phyloP scores from a whole-genome alignment of 495 filamentous ascomycete species.

The Platismatia glauca region DNA sequence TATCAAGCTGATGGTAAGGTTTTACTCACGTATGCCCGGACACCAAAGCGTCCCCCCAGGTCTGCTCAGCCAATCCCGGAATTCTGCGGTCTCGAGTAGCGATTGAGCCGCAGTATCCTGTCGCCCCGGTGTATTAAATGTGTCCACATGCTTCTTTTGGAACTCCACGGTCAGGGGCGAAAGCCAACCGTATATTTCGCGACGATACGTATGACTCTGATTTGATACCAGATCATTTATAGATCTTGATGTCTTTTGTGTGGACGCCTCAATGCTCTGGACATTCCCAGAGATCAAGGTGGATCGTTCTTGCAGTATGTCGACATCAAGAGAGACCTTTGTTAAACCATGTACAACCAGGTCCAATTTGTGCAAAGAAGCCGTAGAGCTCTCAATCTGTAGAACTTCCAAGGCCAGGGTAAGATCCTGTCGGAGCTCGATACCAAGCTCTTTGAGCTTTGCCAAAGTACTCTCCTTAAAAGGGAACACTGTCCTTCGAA shows the following conservation, averaged over 20 bases:
- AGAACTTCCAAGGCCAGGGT: background rate
- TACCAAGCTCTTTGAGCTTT: background rate
- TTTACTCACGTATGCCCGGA: background rate
- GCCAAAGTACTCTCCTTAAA: background rate
- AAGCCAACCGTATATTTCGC: background rate
- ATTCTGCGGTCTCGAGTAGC: background rate
- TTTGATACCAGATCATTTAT: background rate
- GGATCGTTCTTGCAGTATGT: background rate
- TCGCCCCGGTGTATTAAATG: background rate
- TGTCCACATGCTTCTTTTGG: background rate
- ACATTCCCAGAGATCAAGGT: background rate
- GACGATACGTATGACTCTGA: background rate
- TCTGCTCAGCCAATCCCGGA: background rate
- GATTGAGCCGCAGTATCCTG: background rate
- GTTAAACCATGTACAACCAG: background rate
- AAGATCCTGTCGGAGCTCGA: background rate
- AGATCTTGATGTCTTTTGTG: background rate
- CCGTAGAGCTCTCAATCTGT: background rate
- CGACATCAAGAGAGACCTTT: background rate
- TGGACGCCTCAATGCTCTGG: background rate
- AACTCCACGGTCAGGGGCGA: background rate
- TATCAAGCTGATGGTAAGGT: background rate
- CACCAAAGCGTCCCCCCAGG: background rate
- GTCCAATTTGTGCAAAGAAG: background rate
- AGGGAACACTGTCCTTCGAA: background rate